These are phyloP conservation scores for Corchorus olitorius DNA, from an alignment of 345 rosid genomes.

Conservation along the genomic window DNA sequence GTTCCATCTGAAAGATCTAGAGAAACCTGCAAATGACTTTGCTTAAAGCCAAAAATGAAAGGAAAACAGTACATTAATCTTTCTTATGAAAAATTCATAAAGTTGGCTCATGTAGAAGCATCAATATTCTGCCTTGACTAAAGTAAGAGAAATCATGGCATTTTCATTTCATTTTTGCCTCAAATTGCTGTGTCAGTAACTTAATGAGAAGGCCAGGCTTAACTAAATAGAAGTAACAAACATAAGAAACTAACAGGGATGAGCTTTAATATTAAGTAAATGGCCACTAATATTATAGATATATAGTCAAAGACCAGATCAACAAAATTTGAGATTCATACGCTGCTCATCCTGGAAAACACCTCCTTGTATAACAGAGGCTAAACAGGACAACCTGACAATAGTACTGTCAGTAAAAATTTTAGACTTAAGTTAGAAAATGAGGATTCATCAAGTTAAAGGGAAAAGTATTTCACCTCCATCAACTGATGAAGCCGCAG, in stretches of 20 bases:
- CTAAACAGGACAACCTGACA: neutral
- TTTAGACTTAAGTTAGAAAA: neutral
- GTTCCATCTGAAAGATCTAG: neutral
- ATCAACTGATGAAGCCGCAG: neutral
- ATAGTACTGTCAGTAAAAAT: neutral
- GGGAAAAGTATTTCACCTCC: slow-evolving; percentile 1
- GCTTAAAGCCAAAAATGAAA: neutral
- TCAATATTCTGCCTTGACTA: too few relatives aligned
- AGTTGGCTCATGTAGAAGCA: too few relatives aligned
- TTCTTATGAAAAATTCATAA: neutral
- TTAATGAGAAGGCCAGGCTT: too few relatives aligned
- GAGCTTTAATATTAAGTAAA: neutral
- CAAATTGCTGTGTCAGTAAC: too few relatives aligned
- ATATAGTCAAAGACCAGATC: neutral
- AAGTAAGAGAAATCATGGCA: too few relatives aligned
- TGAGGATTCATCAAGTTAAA: neutral
- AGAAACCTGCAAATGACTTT: slow-evolving; percentile 9
- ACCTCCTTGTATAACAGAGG: neutral
- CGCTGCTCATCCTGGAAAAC: neutral
- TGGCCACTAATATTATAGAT: neutral
- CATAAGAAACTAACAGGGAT: too few relatives aligned
- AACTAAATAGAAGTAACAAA: too few relatives aligned
- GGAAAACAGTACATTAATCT: neutral
- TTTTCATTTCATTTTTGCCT: too few relatives aligned
- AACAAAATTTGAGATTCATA: neutral